Evolutionary conservation across 139 green algal genomes (phyloP).

Genomic region (Desmodesmus armatus): DNA sequence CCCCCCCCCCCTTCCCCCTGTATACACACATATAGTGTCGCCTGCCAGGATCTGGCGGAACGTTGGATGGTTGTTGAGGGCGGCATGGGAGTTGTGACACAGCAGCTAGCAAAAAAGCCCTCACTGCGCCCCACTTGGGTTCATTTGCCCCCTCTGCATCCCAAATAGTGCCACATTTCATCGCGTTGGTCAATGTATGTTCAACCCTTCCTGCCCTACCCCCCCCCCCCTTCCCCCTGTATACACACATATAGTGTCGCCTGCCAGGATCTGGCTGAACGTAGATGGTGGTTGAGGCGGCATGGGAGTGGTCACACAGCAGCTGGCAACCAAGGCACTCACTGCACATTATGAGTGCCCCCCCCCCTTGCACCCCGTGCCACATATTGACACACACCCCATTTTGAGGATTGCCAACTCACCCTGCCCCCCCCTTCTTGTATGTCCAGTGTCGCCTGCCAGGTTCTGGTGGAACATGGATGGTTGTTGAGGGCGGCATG

Average conservation of each 20-base stretch:
- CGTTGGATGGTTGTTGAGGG: slow-evolving; percentile 74
- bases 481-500: slow-evolving; percentile 72
- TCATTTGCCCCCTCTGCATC: slow-evolving; percentile 52
- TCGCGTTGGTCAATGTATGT: no score
- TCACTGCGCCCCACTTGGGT: slow-evolving; percentile 53
- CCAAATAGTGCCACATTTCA: no score
- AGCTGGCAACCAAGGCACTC: slow-evolving; percentile 38
- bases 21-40: no score
- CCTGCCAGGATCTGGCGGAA: slow-evolving; percentile 57
- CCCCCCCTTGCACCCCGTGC: no score
- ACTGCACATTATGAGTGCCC: no score
- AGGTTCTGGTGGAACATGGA: slow-evolving; percentile 65
- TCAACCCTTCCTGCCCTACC: no score
- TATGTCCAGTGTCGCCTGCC: slow-evolving; percentile 62
- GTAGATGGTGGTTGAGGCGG: slow-evolving; percentile 73
- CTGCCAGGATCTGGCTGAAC: slow-evolving; percentile 59
- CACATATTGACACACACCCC: no score
- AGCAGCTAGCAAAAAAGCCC: slow-evolving; percentile 44
- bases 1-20: no score
- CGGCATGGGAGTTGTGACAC: slow-evolving; percentile 69
- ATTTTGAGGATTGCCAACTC: neutral
- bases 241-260: no score
- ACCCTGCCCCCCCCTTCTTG: neutral
- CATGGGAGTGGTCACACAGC: slow-evolving; percentile 68
- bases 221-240: no score